Evolutionary conservation across 2,329 filamentous ascomycete species (phyloP).

Genomic region (Phoma herbarum): DNA sequence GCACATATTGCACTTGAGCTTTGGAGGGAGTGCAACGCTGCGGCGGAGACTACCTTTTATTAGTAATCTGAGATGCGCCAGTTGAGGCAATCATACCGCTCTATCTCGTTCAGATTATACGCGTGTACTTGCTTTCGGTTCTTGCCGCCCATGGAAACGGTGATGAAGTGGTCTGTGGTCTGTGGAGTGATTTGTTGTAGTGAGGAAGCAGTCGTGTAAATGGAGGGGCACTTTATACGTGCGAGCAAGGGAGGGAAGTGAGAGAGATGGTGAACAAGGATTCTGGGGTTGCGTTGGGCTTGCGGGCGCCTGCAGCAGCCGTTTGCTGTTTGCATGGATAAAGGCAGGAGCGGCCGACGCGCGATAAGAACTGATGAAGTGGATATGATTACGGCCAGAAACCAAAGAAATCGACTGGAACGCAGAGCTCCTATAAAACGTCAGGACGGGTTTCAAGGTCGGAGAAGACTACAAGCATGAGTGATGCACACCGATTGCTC

Average conservation of each 20-base stretch:
- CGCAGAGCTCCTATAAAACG: too few species aligned
- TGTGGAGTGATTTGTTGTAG: not conserved
- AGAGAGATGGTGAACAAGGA: not conserved
- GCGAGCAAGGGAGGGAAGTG: not conserved
- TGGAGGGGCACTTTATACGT: not conserved
- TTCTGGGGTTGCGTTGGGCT: not conserved
- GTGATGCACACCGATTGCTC: not conserved
- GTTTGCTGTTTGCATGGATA: not conserved
- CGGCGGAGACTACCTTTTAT: slow-evolving; percentile 28
- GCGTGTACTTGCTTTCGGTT: slow-evolving; percentile 14
- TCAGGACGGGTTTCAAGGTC: not conserved
- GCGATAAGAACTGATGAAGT: not conserved
- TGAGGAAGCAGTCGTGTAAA: not conserved
- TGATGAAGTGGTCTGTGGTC: not conserved
- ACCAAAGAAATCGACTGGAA: too few species aligned
- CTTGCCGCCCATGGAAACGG: not conserved
- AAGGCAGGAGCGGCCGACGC: slow-evolving; percentile 6
- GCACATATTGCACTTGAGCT: slow-evolving; percentile 59
- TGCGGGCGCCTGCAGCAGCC: slow-evolving; percentile 3
- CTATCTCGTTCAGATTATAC: slow-evolving; percentile 26
- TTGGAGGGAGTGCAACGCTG: slow-evolving; percentile 32
- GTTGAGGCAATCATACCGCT: slow-evolving; percentile 14
- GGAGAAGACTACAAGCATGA: not conserved
- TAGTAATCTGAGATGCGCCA: not conserved
- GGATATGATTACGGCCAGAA: not conserved